Evolutionary conservation across 2,329 filamentous ascomycete genomes (phyloP), one percentile per base, ranked within the genome.

Genomic region (Talaromyces rugulosus): DNA sequence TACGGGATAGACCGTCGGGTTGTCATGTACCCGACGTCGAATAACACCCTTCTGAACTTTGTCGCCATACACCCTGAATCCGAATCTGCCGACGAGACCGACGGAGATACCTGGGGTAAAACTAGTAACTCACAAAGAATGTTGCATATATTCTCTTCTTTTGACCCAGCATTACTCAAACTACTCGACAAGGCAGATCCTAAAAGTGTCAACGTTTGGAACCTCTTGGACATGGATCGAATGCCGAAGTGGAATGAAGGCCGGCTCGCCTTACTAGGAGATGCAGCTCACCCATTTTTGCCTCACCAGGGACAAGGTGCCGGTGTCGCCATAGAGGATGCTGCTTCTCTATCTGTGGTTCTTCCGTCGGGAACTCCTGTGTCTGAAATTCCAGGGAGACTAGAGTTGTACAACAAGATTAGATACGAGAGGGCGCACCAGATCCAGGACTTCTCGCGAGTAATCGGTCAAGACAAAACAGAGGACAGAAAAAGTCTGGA

Each of bases 261-360:
- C 0, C 80, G 77, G 5, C 69, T 89, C 18, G 85, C 81, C 0
- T 71, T 89, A 0, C 71, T 90, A 0, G 88, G 88, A 0, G 88
- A 90, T 69, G 86, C 88, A 0, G 88, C 86, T 0, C 88, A 91
- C 69, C 87, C 88, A 0, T 89, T 90, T 67, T 75, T 87, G 0
- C 88, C 87, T 14, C 82, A 86, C 63, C 84, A 86, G 72, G 86
- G 82, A 0, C 85, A 88, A 69, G 87, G 87, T 2, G 87, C 82
- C 8, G 86, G 76, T 0, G 78, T 84, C 61, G 88, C 88, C 0
- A 89, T 90, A 51, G 88, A 91, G 69, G 88, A 91, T 64, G 87
- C 83, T 0, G 83, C 82, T 0, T 81, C 86, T 0, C 69, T 91
- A 0, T 81, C 79, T 0, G 81, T 83, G 1, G 77, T 90, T 6